Percentiles rank a stretch among this genome's conserved stretches.
Conservation (phyloP, 176 grass and related monocot species). For the Zizania latifolia region DNA sequence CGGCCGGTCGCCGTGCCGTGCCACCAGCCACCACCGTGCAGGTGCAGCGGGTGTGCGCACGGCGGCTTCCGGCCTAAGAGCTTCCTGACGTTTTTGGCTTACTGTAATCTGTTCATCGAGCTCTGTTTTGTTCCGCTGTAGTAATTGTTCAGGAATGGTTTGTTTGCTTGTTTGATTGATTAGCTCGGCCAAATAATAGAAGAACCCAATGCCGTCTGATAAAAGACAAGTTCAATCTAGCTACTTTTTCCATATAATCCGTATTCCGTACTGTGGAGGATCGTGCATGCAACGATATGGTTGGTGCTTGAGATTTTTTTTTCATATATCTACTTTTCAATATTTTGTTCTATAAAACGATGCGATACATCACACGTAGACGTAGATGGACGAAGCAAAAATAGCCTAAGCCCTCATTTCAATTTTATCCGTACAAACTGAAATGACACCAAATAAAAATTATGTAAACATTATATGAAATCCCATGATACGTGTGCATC, state of each 20-base stretch:
- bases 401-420: no score
- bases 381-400: no score
- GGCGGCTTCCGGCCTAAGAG: slow-evolving; percentile 14
- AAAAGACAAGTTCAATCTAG: not conserved
- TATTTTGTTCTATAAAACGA: no score
- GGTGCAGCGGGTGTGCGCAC: not conserved
- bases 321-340: not conserved
- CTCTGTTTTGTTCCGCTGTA: not conserved
- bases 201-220: not conserved
- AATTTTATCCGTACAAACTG: no score
- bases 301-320: slow-evolving; percentile 24
- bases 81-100: not conserved
- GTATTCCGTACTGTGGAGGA: not conserved
- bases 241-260: not conserved
- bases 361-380: no score
- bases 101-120: not conserved
- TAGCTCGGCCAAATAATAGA: not conserved
- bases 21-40: not conserved
- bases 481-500: no score
- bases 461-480: no score
- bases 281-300: not conserved
- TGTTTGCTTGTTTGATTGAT: not conserved
- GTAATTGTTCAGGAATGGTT: not conserved
- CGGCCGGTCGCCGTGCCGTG: not conserved
- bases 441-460: no score